These are phyloP conservation scores for Tagetes erecta DNA, from an alignment of 129 eudicot species.

Conservation along the genomic window DNA sequence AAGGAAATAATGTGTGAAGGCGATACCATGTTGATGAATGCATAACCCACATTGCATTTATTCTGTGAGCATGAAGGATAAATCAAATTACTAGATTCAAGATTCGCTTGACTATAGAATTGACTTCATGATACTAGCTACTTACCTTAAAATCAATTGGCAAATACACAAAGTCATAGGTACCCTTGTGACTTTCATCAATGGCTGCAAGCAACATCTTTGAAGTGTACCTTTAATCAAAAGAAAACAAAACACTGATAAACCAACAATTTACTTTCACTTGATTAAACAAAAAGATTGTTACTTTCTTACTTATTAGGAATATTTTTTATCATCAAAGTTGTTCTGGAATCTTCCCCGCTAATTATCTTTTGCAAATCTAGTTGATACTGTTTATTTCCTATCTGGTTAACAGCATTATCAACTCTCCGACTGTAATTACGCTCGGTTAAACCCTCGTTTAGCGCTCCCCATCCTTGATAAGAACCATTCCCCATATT, in stretches of 20 bases:
- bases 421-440: conserved; percentile 63
- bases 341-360: conserved; percentile 86
- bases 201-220: conserved; percentile 92
- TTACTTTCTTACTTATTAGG: conserved; percentile 79
- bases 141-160: conserved; percentile 96
- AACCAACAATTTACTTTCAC: conserved; percentile 18
- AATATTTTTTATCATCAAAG: conserved; percentile 92
- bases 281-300: background rate
- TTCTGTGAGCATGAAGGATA: conserved; percentile 51
- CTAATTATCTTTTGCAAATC: conserved; percentile 86
- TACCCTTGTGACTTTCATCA: conserved; percentile 83
- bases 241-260: conserved; percentile 10
- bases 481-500: conserved; percentile 59
- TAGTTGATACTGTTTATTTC: conserved; percentile 83
- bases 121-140: background rate
- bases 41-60: conserved; percentile 96
- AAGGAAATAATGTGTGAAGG: conserved; percentile 82
- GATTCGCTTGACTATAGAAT: background rate
- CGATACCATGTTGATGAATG: conserved; percentile 89
- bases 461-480: conserved; percentile 45
- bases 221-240: conserved; percentile 72
- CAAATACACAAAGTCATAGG: conserved; percentile 91
- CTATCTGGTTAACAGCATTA: conserved; percentile 58
- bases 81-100: conserved; percentile 11
- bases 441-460: conserved; percentile 57